These are phyloP conservation scores for Leptomonas seymouri DNA, from an alignment of 208 protist species.

Conservation along the genomic window DNA sequence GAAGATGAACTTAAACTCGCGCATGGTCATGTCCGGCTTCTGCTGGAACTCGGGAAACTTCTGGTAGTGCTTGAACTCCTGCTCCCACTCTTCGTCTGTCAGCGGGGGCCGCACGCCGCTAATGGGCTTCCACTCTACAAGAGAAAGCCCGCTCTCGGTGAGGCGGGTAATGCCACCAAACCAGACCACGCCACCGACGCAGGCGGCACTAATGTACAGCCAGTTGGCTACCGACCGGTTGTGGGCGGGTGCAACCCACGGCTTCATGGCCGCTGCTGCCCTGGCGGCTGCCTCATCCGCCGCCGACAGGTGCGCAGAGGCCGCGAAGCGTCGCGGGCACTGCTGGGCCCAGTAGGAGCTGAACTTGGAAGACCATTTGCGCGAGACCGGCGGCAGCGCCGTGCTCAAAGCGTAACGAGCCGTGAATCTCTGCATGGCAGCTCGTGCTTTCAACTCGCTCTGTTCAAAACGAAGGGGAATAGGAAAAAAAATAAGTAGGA, in stretches of 20 bases:
- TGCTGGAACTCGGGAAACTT: constrained; percentile 96
- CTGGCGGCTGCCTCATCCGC: constrained; percentile 13
- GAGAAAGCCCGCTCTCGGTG: constrained; percentile 95
- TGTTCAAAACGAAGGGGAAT: not conserved
- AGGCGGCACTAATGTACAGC: constrained; percentile 84
- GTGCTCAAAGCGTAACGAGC: constrained; percentile 8
- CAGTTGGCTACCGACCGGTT: constrained; percentile 84
- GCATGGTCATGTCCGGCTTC: constrained; percentile 93
- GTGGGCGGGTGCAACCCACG: constrained; percentile 40
- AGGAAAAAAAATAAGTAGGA: not conserved
- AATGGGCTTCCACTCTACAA: constrained; percentile 95
- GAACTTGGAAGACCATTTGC: constrained; percentile 14
- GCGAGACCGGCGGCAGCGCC: constrained; percentile 7
- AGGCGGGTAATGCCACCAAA: constrained; percentile 95
- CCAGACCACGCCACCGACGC: constrained; percentile 93
- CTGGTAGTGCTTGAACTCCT: constrained; percentile 97
- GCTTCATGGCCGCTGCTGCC: constrained; percentile 6
- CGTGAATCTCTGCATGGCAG: constrained; percentile 27
- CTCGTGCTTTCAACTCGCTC: not conserved
- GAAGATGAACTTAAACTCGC: constrained; percentile 97
- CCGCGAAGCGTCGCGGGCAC: constrained; percentile 21
- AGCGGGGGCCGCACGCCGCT: constrained; percentile 89
- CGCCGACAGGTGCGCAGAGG: constrained; percentile 6
- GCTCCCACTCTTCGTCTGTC: constrained; percentile 93
- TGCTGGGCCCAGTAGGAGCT: constrained; percentile 15